A percentile compares a stretch with the other conserved stretches of the same genome.
phyloP scores from a whole-genome alignment of 129 eudicot genomes.

The Lactuca saligna region DNA sequence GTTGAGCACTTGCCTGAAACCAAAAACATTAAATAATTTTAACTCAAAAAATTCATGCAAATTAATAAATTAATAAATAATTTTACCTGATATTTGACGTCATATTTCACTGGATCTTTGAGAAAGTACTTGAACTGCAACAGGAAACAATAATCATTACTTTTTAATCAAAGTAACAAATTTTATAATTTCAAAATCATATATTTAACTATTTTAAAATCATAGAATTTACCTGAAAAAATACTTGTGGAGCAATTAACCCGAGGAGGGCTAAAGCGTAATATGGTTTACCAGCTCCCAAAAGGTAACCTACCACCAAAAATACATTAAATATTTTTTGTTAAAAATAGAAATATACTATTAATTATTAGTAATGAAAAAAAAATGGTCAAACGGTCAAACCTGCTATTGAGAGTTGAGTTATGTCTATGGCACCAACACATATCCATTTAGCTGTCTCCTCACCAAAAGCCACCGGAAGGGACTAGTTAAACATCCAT shows the following conservation, averaged over 20 bases:
- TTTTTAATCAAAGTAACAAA: neutral
- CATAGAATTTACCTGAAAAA: slow-evolving; percentile 61
- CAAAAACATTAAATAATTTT: slow-evolving; percentile 21
- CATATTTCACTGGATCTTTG: slow-evolving; percentile 91
- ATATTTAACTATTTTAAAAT: neutral
- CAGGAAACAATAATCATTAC: neutral
- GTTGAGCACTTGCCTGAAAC: slow-evolving; percentile 96
- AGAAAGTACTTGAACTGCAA: slow-evolving; percentile 93
- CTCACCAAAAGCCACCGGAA: slow-evolving; percentile 95
- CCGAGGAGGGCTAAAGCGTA: slow-evolving; percentile 78
- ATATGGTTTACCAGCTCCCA: slow-evolving; percentile 79
- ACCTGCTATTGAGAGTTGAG: slow-evolving; percentile 92
- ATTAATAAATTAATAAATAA: slow-evolving; percentile 12
- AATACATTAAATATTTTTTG: neutral
- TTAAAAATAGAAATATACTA: no score
- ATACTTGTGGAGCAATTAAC: slow-evolving; percentile 72
- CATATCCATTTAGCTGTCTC: slow-evolving; percentile 98
- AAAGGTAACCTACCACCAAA: slow-evolving; percentile 67
- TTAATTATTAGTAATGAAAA: no score
- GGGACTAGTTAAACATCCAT: slow-evolving; percentile 58
- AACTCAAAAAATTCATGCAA: neutral
- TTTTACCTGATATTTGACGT: slow-evolving; percentile 92
- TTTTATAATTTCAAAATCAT: neutral
- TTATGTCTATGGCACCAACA: slow-evolving; percentile 93
- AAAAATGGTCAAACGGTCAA: slow-evolving; percentile 11